Evolutionary conservation across 1,139 yeast genomes (phyloP).

Genomic region (Geotrichum bryndzae): DNA sequence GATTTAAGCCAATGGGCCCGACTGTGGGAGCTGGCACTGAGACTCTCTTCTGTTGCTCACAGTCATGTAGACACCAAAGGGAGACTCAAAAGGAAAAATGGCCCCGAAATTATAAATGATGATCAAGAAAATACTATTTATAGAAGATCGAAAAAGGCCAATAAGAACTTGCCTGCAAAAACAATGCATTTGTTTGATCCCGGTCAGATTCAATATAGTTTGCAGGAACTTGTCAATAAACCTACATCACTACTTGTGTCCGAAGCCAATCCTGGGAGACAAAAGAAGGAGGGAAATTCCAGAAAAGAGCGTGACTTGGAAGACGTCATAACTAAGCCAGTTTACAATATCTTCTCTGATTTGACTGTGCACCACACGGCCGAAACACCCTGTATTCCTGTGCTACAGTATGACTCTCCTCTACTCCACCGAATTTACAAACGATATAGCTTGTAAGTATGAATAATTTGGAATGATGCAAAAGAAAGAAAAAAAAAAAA

Average conservation of each 20-base stretch:
- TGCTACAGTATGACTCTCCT: background rate
- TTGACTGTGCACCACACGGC: background rate
- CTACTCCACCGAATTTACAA: background rate
- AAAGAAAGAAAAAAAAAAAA: background rate
- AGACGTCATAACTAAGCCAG: background rate
- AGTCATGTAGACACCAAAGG: background rate
- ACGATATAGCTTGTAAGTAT: background rate
- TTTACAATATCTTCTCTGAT: background rate
- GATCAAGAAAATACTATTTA: background rate
- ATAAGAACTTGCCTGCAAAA: background rate
- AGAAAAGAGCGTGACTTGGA: background rate
- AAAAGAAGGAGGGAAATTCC: background rate
- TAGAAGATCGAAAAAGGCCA: background rate
- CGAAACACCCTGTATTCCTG: background rate
- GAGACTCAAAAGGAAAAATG: background rate
- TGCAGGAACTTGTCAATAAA: background rate
- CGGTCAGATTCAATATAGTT: background rate
- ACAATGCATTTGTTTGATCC: background rate
- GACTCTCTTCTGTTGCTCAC: background rate
- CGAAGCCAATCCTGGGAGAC: no score
- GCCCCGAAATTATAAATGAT: no score
- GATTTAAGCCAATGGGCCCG: slow-evolving; percentile 4
- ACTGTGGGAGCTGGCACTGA: background rate
- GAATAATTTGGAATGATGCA: background rate
- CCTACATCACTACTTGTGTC: no score